Conservation (phyloP, 345 rosid genomes). For the Lumnitzera littorea region DNA sequence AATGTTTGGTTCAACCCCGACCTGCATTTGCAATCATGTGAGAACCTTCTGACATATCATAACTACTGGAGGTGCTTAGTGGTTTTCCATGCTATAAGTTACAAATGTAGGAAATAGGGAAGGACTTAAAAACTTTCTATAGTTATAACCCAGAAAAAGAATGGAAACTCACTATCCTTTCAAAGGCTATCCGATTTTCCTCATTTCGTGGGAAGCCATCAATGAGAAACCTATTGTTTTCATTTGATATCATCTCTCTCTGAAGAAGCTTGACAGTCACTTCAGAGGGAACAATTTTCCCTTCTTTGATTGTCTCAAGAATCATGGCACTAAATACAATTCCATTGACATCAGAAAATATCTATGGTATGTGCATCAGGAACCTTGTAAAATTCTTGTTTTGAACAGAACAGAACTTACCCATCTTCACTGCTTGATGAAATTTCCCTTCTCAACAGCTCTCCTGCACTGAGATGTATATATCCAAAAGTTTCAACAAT, state of each 20-base stretch:
- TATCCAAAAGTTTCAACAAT: constrained; percentile 64
- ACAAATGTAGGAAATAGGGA: background rate
- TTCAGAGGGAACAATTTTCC: constrained; percentile 85
- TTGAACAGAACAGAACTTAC: constrained; percentile 21
- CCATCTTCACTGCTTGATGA: constrained; percentile 54
- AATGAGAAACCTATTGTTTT: constrained; percentile 52
- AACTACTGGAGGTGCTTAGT: no score
- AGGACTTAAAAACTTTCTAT: background rate
- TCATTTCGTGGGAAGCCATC: constrained; percentile 90
- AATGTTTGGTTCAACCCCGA: constrained; percentile 50
- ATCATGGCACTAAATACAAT: constrained; percentile 45
- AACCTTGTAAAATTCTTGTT: background rate
- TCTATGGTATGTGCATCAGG: constrained; percentile 9
- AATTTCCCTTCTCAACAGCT: constrained; percentile 59
- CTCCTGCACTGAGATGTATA: constrained; percentile 75
- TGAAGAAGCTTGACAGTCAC: constrained; percentile 64
- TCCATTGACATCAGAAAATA: background rate
- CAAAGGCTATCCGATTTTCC: constrained; percentile 77
- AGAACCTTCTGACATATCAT: background rate
- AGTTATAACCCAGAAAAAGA: background rate
- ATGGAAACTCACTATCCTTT: constrained; percentile 43
- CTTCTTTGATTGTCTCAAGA: constrained; percentile 58
- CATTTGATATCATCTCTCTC: constrained; percentile 56
- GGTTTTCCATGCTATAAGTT: no score
- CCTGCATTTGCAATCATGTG: constrained; percentile 17